phyloP scores from a whole-genome alignment of 1,284 basidiomycete species.

The Schizophyllum commune region DNA sequence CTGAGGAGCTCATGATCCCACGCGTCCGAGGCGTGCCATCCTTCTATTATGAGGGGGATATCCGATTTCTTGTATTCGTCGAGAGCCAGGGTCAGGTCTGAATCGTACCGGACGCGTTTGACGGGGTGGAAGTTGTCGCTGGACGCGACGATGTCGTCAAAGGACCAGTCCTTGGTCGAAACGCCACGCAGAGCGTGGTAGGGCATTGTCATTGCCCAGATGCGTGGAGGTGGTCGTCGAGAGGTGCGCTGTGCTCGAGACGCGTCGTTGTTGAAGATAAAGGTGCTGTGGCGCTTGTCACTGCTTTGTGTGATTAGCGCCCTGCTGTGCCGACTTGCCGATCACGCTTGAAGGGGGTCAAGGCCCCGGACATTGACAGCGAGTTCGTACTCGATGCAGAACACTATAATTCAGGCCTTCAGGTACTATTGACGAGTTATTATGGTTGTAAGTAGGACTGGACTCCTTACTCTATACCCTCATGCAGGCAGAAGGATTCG shows the following conservation, averaged over 20 bases:
- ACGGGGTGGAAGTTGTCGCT: slow-evolving; percentile 34
- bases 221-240: not conserved
- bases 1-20: slow-evolving; percentile 52
- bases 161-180: slow-evolving; percentile 36
- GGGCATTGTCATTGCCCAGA: not conserved
- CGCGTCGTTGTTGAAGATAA: not conserved
- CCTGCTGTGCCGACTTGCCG: not conserved
- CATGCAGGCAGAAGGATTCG: too few relatives aligned
- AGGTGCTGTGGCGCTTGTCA: not conserved
- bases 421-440: too few relatives aligned
- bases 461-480: too few relatives aligned
- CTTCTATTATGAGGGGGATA: slow-evolving; percentile 52
- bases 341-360: too few relatives aligned
- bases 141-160: slow-evolving; percentile 30
- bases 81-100: slow-evolving; percentile 14
- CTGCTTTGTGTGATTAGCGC: not conserved
- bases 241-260: not conserved
- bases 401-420: too few relatives aligned
- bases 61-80: slow-evolving; percentile 39
- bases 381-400: too few relatives aligned
- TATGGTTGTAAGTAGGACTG: too few relatives aligned
- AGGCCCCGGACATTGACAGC: too few relatives aligned
- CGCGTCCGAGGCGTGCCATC: slow-evolving; percentile 38
- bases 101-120: slow-evolving; percentile 29
- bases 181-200: not conserved